Evolutionary conservation across 2,329 filamentous ascomycete species (phyloP).

Genomic region (Sphaceloma murrayae): DNA sequence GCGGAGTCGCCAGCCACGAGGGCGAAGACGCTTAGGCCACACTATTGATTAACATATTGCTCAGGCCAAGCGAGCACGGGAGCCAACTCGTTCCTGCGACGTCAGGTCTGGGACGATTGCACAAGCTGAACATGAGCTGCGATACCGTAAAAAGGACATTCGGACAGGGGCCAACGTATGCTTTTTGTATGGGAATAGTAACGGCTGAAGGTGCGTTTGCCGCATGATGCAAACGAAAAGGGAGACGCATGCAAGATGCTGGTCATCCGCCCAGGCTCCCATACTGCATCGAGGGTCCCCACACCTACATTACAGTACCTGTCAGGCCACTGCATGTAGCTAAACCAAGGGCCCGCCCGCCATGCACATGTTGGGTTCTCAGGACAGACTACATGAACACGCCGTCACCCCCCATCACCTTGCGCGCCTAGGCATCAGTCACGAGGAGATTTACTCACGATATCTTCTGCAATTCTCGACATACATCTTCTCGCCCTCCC

Average conservation of each 20-base stretch:
- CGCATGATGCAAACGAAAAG: constrained; percentile 5
- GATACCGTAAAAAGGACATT: too few relatives aligned
- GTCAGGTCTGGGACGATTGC: too few relatives aligned
- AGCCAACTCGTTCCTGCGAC: too few relatives aligned
- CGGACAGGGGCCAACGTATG: too few relatives aligned
- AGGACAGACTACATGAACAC: constrained; percentile 3
- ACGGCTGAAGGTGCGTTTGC: neutral
- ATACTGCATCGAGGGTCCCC: constrained; percentile 1
- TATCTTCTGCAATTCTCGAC: constrained; percentile 1
- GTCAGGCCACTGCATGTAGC: constrained; percentile 2
- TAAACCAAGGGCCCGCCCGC: too few relatives aligned
- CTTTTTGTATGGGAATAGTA: constrained; percentile 1
- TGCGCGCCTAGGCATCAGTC: constrained; percentile 10
- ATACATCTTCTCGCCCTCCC: neutral
- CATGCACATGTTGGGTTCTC: neutral
- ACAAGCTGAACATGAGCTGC: too few relatives aligned
- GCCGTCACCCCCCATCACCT: neutral
- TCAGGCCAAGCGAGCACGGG: constrained; percentile 1
- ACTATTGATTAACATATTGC: constrained; percentile 4
- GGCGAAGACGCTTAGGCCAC: constrained; percentile 9
- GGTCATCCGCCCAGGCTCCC: constrained; percentile 1
- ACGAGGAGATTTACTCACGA: constrained; percentile 6
- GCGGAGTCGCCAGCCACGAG: constrained; percentile 1
- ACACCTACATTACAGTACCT: neutral
- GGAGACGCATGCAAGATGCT: constrained; percentile 7